These are phyloP conservation scores for Talaromyces sp. DNA, from an alignment of 2,329 filamentous ascomycete species.

Conservation along the genomic window DNA sequence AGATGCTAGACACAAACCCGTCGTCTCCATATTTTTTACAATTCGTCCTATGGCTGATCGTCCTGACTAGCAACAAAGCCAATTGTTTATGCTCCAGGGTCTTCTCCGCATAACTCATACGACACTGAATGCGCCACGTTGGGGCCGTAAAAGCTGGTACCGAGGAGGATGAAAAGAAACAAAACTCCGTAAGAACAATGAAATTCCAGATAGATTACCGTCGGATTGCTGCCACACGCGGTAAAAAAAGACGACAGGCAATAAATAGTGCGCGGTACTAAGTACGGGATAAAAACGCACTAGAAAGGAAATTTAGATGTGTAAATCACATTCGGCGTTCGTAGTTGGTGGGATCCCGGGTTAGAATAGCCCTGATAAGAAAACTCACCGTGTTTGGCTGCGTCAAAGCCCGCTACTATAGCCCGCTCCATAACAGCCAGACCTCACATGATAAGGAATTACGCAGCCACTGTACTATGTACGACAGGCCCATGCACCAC, in stretches of 20 bases:
- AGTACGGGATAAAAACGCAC: background rate
- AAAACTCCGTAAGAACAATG: background rate
- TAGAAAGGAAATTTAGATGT: background rate
- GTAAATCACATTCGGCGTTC: background rate
- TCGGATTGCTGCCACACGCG: background rate
- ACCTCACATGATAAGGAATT: background rate
- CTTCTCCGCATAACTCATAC: slow-evolving; percentile 2
- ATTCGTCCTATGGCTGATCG: background rate
- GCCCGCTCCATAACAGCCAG: background rate
- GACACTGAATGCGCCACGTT: background rate
- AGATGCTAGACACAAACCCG: background rate
- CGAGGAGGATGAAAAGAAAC: background rate
- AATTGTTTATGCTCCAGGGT: background rate
- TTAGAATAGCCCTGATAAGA: background rate
- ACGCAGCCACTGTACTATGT: background rate
- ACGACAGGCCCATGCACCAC: background rate
- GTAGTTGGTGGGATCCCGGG: background rate
- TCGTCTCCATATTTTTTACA: background rate
- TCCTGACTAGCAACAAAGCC: background rate
- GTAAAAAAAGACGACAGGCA: background rate
- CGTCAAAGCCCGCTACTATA: background rate
- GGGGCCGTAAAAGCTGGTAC: background rate
- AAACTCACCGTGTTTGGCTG: background rate
- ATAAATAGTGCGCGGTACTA: background rate
- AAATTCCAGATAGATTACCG: background rate